Evolutionary conservation across 805 yeast species (phyloP).

Genomic region (Yamadazyma akitaensis): DNA sequence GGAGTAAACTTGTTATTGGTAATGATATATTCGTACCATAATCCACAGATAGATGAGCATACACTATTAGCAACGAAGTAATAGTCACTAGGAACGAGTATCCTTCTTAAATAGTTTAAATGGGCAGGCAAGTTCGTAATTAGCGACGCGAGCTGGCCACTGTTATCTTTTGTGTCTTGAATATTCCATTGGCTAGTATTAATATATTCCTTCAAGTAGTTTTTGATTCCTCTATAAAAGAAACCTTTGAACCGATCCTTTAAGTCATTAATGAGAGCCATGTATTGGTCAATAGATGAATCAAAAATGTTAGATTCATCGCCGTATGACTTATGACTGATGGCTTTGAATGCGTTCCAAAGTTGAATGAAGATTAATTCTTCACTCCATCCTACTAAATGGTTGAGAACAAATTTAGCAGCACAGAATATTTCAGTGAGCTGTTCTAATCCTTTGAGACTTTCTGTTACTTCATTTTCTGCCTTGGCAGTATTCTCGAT

Average conservation of each 20-base stretch:
- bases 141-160: slow-evolving; percentile 22
- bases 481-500: slow-evolving; percentile 28
- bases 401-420: slow-evolving; percentile 25
- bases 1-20: slow-evolving; percentile 37
- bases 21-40: slow-evolving; percentile 35
- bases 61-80: slow-evolving; percentile 25
- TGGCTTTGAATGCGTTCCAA: slow-evolving; percentile 31
- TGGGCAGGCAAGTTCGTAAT: slow-evolving; percentile 24
- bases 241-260: slow-evolving; percentile 25
- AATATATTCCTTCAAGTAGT: slow-evolving; percentile 33
- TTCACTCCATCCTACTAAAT: slow-evolving; percentile 37
- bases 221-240: slow-evolving; percentile 31
- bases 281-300: slow-evolving; percentile 21
- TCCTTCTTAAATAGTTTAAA: slow-evolving; percentile 19
- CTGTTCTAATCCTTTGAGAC: slow-evolving; percentile 24
- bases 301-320: slow-evolving; percentile 31
- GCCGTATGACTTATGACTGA: slow-evolving; percentile 13
- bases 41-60: slow-evolving; percentile 23
- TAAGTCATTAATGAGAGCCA: slow-evolving; percentile 17
- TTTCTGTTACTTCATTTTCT: slow-evolving; percentile 17
- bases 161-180: slow-evolving; percentile 10
- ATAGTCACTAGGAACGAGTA: slow-evolving; percentile 30
- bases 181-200: slow-evolving; percentile 35
- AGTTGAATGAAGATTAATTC: slow-evolving; percentile 39
- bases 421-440: slow-evolving; percentile 35